These are phyloP conservation scores for Aspergillus mulundensis DNA, from an alignment of 495 filamentous ascomycete genomes.

Conservation along the genomic window DNA sequence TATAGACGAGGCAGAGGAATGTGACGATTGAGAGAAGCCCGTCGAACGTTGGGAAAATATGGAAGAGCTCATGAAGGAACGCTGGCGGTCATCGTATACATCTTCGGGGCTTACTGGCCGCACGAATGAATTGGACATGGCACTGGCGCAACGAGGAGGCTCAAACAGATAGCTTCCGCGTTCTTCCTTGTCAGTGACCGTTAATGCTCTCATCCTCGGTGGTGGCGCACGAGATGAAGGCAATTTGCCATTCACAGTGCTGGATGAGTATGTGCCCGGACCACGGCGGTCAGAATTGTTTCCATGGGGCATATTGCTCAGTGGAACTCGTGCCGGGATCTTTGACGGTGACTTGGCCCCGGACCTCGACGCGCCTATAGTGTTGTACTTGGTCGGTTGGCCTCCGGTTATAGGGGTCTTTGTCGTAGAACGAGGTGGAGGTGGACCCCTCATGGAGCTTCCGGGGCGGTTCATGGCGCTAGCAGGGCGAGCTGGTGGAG, in stretches of 20 bases:
- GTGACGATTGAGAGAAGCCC: constrained; percentile 38
- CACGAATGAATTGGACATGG: constrained; percentile 62
- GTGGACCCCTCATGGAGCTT: constrained; percentile 29
- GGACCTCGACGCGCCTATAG: constrained; percentile 38
- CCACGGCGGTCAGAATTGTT: constrained; percentile 73
- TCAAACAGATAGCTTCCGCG: constrained; percentile 58
- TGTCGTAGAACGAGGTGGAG: constrained; percentile 53
- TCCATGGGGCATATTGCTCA: constrained; percentile 75
- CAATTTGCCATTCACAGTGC: constrained; percentile 56
- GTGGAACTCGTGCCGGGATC: constrained; percentile 74
- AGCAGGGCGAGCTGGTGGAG: constrained; percentile 36
- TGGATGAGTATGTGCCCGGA: constrained; percentile 47
- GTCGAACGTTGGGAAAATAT: constrained; percentile 42
- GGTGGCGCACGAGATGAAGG: constrained; percentile 66
- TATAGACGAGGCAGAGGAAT: constrained; percentile 35
- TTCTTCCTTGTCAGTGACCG: constrained; percentile 63
- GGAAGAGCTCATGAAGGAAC: constrained; percentile 47
- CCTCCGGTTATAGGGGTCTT: constrained; percentile 63
- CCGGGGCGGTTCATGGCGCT: constrained; percentile 31
- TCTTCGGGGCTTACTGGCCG: constrained; percentile 80
- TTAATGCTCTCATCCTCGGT: constrained; percentile 80
- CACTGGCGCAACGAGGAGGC: constrained; percentile 60
- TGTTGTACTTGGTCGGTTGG: constrained; percentile 52
- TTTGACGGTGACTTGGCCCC: constrained; percentile 65
- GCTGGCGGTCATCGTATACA: constrained; percentile 70